These are phyloP conservation scores for Paraphaeosphaeria minitans DNA, from an alignment of 2,329 filamentous ascomycete species.

Conservation along the genomic window DNA sequence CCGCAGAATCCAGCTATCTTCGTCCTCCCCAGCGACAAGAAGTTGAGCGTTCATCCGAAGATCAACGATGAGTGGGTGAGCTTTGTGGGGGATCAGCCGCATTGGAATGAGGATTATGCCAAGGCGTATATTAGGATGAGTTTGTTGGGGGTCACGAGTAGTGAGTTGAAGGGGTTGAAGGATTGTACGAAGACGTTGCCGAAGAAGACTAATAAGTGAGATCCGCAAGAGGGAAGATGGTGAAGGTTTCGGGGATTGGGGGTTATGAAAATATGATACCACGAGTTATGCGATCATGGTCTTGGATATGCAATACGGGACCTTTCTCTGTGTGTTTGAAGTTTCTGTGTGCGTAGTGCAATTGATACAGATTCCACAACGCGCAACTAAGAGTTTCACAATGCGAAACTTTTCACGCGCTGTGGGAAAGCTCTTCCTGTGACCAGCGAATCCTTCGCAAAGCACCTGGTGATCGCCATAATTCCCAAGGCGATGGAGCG, in stretches of 20 bases:
- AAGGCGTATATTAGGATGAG: conserved; percentile 41
- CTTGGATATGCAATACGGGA: too few species aligned
- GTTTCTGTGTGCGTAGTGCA: too few species aligned
- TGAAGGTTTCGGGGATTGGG: too few species aligned
- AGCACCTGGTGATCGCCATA: not conserved
- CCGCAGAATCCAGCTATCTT: conserved; percentile 32
- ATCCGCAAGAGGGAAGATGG: not conserved
- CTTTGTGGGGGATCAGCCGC: conserved; percentile 35
- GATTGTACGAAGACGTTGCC: conserved; percentile 40
- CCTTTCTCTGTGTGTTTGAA: too few species aligned
- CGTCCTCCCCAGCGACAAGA: conserved; percentile 35
- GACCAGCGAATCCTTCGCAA: not conserved
- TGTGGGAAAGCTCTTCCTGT: too few species aligned
- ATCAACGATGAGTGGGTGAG: conserved; percentile 31
- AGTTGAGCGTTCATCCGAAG: conserved; percentile 30
- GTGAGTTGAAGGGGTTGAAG: conserved; percentile 23
- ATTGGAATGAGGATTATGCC: conserved; percentile 41
- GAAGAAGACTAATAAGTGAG: conserved; percentile 13
- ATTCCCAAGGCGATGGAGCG: not conserved
- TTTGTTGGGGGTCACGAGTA: conserved; percentile 28
- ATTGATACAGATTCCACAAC: too few species aligned
- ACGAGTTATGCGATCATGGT: not conserved
- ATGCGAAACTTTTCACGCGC: too few species aligned
- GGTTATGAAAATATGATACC: not conserved
- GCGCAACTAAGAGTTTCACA: too few species aligned